These are phyloP conservation scores for Vaccinium macrocarpon DNA, from an alignment of 148 eudicot genomes.

Conservation along the genomic window DNA sequence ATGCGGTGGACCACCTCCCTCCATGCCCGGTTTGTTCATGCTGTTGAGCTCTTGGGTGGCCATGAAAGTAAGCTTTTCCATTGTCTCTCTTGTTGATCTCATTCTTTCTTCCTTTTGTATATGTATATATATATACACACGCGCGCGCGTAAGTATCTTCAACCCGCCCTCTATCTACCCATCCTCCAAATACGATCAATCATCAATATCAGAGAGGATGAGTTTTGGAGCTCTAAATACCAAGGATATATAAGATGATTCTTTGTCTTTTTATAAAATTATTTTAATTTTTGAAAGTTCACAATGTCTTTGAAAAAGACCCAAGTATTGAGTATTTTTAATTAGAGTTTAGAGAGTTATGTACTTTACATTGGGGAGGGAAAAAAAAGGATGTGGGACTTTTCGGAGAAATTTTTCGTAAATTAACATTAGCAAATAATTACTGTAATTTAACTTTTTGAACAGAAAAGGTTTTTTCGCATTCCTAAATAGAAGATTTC, in stretches of 20 bases:
- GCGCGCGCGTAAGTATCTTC: not conserved
- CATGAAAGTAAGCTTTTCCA: constrained; percentile 67
- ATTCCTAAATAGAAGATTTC: not conserved
- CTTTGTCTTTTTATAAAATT: not conserved
- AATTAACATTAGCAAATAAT: not conserved
- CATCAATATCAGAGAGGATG: not conserved
- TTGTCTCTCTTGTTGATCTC: not conserved
- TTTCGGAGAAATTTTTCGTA: not conserved
- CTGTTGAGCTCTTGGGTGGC: constrained; percentile 96
- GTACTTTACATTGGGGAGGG: not conserved
- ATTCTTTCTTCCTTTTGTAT: not conserved
- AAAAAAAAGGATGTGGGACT: not conserved
- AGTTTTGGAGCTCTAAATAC: not conserved
- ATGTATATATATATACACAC: not conserved
- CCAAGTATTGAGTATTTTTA: not conserved
- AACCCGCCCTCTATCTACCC: not conserved
- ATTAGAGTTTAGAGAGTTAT: not conserved
- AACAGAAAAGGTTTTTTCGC: not conserved
- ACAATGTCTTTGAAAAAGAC: not conserved
- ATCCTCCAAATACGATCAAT: too few relatives aligned
- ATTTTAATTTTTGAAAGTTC: not conserved
- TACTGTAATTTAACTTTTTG: not conserved
- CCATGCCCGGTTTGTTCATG: constrained; percentile 91
- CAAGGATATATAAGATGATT: not conserved
- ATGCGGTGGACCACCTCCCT: constrained; percentile 97